Evolutionary conservation across 495 filamentous ascomycete species (phyloP), one percentile per base, ranked within the genome.

Genomic region (Clohesyomyces aquaticus): DNA sequence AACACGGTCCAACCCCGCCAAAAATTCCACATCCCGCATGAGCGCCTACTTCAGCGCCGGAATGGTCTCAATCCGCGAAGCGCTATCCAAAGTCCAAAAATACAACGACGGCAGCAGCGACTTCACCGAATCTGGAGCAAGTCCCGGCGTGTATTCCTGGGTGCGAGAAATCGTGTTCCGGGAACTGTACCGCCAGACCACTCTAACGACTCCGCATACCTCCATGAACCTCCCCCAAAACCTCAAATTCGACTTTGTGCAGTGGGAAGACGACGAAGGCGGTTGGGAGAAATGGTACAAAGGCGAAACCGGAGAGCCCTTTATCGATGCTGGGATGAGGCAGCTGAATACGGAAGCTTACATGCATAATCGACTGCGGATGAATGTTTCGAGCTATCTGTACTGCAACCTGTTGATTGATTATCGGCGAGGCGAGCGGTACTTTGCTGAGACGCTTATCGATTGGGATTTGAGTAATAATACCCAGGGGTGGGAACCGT

Each of bases 381-480:
- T 80, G 78, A 79, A 78, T 35, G 71, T 74, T 1, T 59, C 64
- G 0, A 67, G 55, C 4, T 80, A 78, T 51, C 59, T 80, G 29
- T 74, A 73, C 26, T 77, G 71, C 41, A 80, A 80, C 26, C 51
- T 80, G 18, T 71, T 80, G 1, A 66, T 80, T 42, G 75, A 80
- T 62, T 80, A 78, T 46, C 68, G 78, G 10, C 55, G 71, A 2
- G 78, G 78, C 0, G 78, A 80, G 55, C 61, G 78, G 1, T 80
- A 77, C 49, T 80, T 80, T 61, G 78, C 76, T 8, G 77, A 79
- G 58, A 75, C 73, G 9, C 55, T 80, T 12, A 64, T 80, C 9
- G 78, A 80, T 63, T 80, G 78, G 78, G 78, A 80, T 68, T 48
- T 80, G 41, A 54, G 46, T 23, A 80, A 80, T 47, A 80, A 80